phyloP scores from a whole-genome alignment of 768 basidiomycete genomes.

The Trametes cingulata region DNA sequence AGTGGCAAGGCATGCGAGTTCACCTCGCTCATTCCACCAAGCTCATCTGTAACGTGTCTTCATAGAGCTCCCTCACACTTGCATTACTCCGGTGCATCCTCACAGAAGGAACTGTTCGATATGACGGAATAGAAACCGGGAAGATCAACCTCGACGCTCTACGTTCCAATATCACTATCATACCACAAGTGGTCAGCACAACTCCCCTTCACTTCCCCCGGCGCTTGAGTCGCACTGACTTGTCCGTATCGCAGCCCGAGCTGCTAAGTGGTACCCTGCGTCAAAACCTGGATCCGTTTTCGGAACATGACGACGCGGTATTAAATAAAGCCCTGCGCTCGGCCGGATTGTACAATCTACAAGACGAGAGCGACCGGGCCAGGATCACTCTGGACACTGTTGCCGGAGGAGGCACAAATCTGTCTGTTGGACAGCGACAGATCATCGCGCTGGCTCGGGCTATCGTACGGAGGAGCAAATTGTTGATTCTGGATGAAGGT shows the following conservation, averaged over 20 bases:
- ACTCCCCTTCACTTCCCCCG: conserved; percentile 21
- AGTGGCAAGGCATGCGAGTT: conserved; percentile 6
- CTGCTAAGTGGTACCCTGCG: conserved; percentile 47
- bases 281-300: conserved; percentile 52
- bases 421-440: conserved; percentile 47
- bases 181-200: conserved; percentile 40
- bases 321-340: conserved; percentile 42
- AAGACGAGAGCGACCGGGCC: conserved; percentile 29
- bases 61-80: conserved; percentile 52
- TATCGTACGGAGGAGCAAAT: conserved; percentile 44
- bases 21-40: no score
- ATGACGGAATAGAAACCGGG: conserved; percentile 44
- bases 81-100: conserved; percentile 51
- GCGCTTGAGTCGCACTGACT: not conserved
- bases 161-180: conserved; percentile 48
- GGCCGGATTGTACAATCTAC: conserved; percentile 38
- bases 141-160: conserved; percentile 48
- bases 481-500: conserved; percentile 48
- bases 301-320: conserved; percentile 45
- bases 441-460: conserved; percentile 47
- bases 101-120: conserved; percentile 48
- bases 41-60: conserved; percentile 3
- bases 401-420: conserved; percentile 31
- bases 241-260: conserved; percentile 33
- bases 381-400: conserved; percentile 35